These are phyloP conservation scores for Picochlorum sp. DNA, from an alignment of 139 green algal species.

Conservation along the genomic window DNA sequence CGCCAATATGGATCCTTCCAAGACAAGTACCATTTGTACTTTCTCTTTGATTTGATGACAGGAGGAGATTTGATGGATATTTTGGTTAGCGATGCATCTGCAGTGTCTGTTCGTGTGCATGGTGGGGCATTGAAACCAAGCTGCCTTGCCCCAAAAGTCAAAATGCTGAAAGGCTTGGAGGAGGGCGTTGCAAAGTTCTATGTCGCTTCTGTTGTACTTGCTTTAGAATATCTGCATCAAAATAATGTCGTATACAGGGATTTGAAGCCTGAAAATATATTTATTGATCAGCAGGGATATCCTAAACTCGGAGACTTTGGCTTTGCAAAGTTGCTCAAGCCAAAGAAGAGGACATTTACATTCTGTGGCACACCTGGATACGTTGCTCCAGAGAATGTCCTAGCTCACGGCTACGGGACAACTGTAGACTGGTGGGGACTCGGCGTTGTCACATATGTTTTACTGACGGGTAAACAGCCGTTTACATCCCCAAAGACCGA, in stretches of 20 bases:
- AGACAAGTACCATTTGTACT: constrained; percentile 91
- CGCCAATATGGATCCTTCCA: constrained; percentile 91
- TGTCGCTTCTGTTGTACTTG: constrained; percentile 76
- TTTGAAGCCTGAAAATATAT: constrained; percentile 97
- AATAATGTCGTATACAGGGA: constrained; percentile 90
- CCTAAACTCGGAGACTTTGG: constrained; percentile 96
- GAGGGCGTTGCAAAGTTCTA: constrained; percentile 86
- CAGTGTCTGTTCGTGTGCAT: constrained; percentile 54
- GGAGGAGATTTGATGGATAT: constrained; percentile 95
- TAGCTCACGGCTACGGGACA: constrained; percentile 86
- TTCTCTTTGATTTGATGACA: constrained; percentile 90
- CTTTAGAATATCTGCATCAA: constrained; percentile 92
- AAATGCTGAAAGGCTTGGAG: constrained; percentile 62
- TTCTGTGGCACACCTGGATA: constrained; percentile 97
- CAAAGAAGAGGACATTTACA: constrained; percentile 81
- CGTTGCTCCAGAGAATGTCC: constrained; percentile 92
- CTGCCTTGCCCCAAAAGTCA: constrained; percentile 35
- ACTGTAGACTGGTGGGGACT: constrained; percentile 94
- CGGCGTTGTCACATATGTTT: constrained; percentile 88
- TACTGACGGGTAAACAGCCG: constrained; percentile 89
- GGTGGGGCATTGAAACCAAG: constrained; percentile 30
- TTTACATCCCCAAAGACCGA: constrained; percentile 86
- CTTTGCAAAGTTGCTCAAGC: constrained; percentile 89
- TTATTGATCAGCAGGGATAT: constrained; percentile 82
- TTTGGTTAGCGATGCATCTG: constrained; percentile 77